Conservation (phyloP, 2,329 filamentous ascomycete genomes). For the Tolypocladium pustulatum region DNA sequence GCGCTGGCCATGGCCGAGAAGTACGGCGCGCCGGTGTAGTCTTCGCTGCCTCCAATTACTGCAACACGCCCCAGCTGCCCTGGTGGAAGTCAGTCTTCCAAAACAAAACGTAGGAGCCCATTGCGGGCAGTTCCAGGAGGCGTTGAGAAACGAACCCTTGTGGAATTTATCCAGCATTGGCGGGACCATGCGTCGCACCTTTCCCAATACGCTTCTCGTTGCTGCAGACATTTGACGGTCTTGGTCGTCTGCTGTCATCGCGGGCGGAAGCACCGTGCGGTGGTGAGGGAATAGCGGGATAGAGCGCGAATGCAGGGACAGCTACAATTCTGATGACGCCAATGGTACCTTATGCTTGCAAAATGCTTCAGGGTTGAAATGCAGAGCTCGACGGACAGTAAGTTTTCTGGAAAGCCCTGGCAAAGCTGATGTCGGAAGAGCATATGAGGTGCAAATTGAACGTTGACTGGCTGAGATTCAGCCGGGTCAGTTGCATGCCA, state of each 20-base stretch:
- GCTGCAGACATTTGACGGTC: slow-evolving; percentile 49
- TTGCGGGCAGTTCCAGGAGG: background rate
- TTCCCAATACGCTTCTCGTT: slow-evolving; percentile 65
- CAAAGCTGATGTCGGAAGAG: background rate
- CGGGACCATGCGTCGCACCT: slow-evolving; percentile 82
- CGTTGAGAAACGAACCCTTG: slow-evolving; percentile 56
- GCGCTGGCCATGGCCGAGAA: slow-evolving; percentile 97
- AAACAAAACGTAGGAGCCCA: background rate
- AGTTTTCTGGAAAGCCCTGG: no score
- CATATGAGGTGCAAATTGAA: background rate
- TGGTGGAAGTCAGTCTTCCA: slow-evolving; percentile 26
- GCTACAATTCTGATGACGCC: no score
- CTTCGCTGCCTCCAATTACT: slow-evolving; percentile 89
- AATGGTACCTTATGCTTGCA: no score
- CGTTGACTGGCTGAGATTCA: background rate
- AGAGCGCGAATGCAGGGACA: background rate
- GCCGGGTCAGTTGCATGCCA: background rate
- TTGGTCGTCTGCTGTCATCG: slow-evolving; percentile 12
- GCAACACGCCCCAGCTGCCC: slow-evolving; percentile 86
- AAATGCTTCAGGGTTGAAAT: no score
- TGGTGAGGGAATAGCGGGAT: no score
- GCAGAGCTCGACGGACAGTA: no score
- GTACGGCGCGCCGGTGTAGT: slow-evolving; percentile 95
- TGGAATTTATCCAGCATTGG: slow-evolving; percentile 94
- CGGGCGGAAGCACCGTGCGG: slow-evolving; percentile 1